Percentiles rank a stretch among this genome's conserved stretches.
Evolutionary conservation across 495 filamentous ascomycete genomes (phyloP).

Genomic region (Polyplosphaeria fusca): DNA sequence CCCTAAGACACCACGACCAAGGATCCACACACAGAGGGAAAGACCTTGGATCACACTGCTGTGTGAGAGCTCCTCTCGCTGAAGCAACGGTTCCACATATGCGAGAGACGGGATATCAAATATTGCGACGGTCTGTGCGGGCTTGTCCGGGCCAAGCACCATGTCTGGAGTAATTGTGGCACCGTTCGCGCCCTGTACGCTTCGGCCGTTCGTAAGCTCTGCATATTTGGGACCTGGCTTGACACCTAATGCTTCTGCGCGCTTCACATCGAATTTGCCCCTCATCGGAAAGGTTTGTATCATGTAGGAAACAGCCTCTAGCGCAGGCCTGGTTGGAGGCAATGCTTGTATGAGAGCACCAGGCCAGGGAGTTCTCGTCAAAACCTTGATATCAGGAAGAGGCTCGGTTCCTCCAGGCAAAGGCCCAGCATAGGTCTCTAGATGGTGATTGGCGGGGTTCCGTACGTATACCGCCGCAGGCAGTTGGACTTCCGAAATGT

Average conservation of each 20-base stretch:
- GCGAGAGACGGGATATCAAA: slow-evolving; percentile 68
- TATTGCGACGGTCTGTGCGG: slow-evolving; percentile 68
- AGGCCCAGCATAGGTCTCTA: slow-evolving; percentile 66
- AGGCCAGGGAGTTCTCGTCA: slow-evolving; percentile 81
- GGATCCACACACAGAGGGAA: slow-evolving; percentile 72
- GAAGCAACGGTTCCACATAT: slow-evolving; percentile 65
- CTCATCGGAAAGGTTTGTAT: slow-evolving; percentile 68
- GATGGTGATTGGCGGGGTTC: slow-evolving; percentile 58
- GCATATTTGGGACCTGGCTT: slow-evolving; percentile 50
- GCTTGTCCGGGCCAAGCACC: slow-evolving; percentile 57
- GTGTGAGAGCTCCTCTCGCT: slow-evolving; percentile 70
- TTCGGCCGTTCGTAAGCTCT: slow-evolving; percentile 50
- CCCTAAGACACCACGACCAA: slow-evolving; percentile 63
- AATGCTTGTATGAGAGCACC: slow-evolving; percentile 60
- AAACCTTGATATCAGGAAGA: slow-evolving; percentile 65
- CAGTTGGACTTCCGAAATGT: slow-evolving; percentile 61
- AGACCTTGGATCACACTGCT: slow-evolving; percentile 63
- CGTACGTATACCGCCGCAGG: slow-evolving; percentile 69
- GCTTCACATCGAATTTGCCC: slow-evolving; percentile 71
- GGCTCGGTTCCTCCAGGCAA: slow-evolving; percentile 49
- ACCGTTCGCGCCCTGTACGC: slow-evolving; percentile 53
- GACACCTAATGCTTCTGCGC: slow-evolving; percentile 61
- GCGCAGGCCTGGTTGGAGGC: slow-evolving; percentile 61
- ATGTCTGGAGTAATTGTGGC: slow-evolving; percentile 60
- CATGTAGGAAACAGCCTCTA: slow-evolving; percentile 78